Evolutionary conservation across 2,329 filamentous ascomycete genomes (phyloP).

Genomic region (Torrubiella hemipterigena): DNA sequence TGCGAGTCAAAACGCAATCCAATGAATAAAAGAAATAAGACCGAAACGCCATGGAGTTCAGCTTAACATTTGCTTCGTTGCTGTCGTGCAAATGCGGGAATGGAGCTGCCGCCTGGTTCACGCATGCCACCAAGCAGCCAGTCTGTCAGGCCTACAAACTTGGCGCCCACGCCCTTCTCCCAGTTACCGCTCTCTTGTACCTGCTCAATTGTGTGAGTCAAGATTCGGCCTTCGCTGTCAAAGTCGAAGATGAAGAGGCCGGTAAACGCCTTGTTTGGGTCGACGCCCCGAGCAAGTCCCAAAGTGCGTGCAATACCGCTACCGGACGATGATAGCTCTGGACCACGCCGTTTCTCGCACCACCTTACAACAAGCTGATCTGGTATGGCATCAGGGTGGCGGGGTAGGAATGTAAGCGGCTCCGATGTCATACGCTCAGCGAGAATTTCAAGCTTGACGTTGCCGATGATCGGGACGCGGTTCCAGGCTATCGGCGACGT

Average conservation of each 20-base stretch:
- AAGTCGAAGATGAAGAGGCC: conserved; percentile 95
- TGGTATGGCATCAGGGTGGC: conserved; percentile 40
- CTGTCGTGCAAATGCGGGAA: conserved; percentile 23
- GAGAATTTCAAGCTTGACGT: conserved; percentile 76
- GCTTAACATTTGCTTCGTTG: too few relatives aligned
- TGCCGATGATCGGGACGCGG: conserved; percentile 77
- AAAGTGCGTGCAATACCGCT: conserved; percentile 31
- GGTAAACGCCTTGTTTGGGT: conserved; percentile 65
- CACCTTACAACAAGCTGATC: conserved; percentile 89
- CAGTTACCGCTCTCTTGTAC: conserved; percentile 72
- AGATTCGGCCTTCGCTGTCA: conserved; percentile 70
- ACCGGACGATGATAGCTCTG: not conserved
- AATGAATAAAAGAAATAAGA: too few relatives aligned
- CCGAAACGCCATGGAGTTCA: too few relatives aligned
- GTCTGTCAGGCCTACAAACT: conserved; percentile 83
- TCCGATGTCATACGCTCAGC: conserved; percentile 76
- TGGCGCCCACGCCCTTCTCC: conserved; percentile 69
- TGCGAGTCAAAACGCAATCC: too few relatives aligned
- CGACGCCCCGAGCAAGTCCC: conserved; percentile 19
- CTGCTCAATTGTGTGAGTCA: conserved; percentile 89
- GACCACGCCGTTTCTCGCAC: conserved; percentile 38
- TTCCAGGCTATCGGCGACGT: conserved; percentile 96
- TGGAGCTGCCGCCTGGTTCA: conserved; percentile 17
- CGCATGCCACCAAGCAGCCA: conserved; percentile 76
- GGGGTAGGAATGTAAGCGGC: conserved; percentile 33